Percentiles rank a stretch among this genome's conserved stretches.
phyloP scores from a whole-genome alignment of 768 basidiomycete genomes.

The Trametopsis cervina region DNA sequence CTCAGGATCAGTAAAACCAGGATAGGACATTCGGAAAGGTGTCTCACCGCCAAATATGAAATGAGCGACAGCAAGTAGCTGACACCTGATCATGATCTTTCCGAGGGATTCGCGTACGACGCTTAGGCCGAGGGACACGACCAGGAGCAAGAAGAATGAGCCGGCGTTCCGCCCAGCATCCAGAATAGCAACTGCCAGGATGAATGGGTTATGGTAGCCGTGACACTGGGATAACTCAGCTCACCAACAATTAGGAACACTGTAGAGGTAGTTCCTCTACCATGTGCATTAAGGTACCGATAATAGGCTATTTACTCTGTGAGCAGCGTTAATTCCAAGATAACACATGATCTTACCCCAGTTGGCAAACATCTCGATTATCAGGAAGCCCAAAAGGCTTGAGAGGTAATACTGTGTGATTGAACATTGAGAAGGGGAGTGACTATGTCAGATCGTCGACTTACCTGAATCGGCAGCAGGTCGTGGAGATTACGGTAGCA shows the following conservation, averaged over 20 bases:
- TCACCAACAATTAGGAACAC: conserved; percentile 90
- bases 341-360: conserved; percentile 51
- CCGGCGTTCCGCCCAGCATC: conserved; percentile 93
- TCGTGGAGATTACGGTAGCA: conserved; percentile 79
- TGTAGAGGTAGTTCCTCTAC: conserved; percentile 62
- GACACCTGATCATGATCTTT: conserved; percentile 75
- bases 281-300: conserved; percentile 88
- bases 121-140: conserved; percentile 87
- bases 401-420: conserved; percentile 78
- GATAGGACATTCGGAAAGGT: neutral
- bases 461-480: conserved; percentile 81
- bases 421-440: conserved; percentile 3
- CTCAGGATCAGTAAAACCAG: neutral
- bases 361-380: conserved; percentile 92
- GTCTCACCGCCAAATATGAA: conserved; percentile 88
- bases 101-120: conserved; percentile 90
- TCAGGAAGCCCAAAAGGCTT: conserved; percentile 74
- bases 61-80: conserved; percentile 75
- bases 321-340: neutral
- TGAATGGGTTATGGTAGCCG: neutral
- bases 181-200: conserved; percentile 70
- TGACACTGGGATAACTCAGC: conserved; percentile 19
- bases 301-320: conserved; percentile 62
- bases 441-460: conserved; percentile 12
- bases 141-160: conserved; percentile 91